Conservation (phyloP, 805 yeast genomes). For the Scheffersomyces ergatensis region DNA sequence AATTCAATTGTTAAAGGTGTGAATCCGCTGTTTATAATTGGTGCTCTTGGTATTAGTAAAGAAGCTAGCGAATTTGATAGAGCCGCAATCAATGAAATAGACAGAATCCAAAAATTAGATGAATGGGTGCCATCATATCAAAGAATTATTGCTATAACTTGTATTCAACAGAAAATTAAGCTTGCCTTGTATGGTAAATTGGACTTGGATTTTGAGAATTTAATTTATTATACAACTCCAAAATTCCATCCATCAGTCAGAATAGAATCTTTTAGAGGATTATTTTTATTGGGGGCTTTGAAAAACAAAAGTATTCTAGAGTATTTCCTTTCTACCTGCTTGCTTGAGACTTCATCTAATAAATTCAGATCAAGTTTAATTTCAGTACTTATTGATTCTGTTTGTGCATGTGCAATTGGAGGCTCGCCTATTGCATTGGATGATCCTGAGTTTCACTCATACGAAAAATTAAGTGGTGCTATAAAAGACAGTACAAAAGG, state of each 20-base stretch:
- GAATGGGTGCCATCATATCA: constrained; percentile 81
- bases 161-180: constrained; percentile 57
- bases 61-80: constrained; percentile 15
- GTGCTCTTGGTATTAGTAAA: constrained; percentile 1
- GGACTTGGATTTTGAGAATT: constrained; percentile 50
- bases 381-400: constrained; percentile 43
- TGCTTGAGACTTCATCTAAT: constrained; percentile 51
- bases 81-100: constrained; percentile 58
- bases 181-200: constrained; percentile 57
- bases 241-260: constrained; percentile 53
- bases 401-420: constrained; percentile 66
- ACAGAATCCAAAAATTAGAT: constrained; percentile 75
- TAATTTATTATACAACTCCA: constrained; percentile 51
- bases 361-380: constrained; percentile 51
- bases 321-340: constrained; percentile 57
- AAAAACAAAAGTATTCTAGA: constrained; percentile 58
- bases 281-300: constrained; percentile 75
- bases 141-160: constrained; percentile 49
- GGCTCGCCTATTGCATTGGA: constrained; percentile 60
- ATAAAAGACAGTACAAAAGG: constrained; percentile 7
- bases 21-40: constrained; percentile 3
- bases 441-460: constrained; percentile 58
- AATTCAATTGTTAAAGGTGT: constrained; percentile 19
- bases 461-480: constrained; percentile 18
- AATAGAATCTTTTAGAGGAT: constrained; percentile 64